Percentiles rank a stretch among this genome's conserved stretches.
These are phyloP conservation scores for Beauveria medogensis DNA, from an alignment of 2,329 filamentous ascomycete genomes.

Conservation along the genomic window DNA sequence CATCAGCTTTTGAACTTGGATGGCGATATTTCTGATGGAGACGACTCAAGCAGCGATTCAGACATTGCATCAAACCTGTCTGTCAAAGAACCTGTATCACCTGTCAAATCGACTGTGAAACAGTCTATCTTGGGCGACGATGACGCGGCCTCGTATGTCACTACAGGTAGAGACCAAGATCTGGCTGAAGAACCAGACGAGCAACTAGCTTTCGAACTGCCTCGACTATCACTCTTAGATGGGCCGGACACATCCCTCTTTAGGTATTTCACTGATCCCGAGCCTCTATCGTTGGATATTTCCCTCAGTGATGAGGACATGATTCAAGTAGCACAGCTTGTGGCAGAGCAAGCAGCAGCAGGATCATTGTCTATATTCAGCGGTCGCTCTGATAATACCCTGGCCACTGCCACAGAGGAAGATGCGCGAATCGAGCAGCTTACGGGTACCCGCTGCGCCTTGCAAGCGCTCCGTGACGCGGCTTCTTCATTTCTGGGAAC, in stretches of 20 bases:
- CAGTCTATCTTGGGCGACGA: slow-evolving; percentile 35
- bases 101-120: slow-evolving; percentile 40
- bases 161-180: slow-evolving; percentile 43
- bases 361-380: slow-evolving; percentile 34
- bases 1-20: slow-evolving; percentile 5
- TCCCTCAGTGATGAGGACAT: slow-evolving; percentile 49
- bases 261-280: slow-evolving; percentile 51
- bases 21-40: slow-evolving; percentile 15
- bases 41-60: slow-evolving; percentile 44
- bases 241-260: slow-evolving; percentile 41
- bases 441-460: slow-evolving; percentile 37
- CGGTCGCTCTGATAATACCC: slow-evolving; percentile 15
- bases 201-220: slow-evolving; percentile 40
- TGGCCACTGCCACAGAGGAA: slow-evolving; percentile 16
- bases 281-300: slow-evolving; percentile 40
- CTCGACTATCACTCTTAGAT: slow-evolving; percentile 39
- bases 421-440: slow-evolving; percentile 33
- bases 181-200: slow-evolving; percentile 37
- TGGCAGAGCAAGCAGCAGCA: slow-evolving; percentile 61
- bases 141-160: slow-evolving; percentile 43
- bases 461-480: slow-evolving; percentile 37
- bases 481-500: slow-evolving; percentile 37
- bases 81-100: slow-evolving; percentile 41
- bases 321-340: slow-evolving; percentile 59
- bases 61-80: slow-evolving; percentile 48